These are phyloP conservation scores for Tetracentron sinense DNA, from an alignment of 164 flowering plant genomes.

Conservation along the genomic window DNA sequence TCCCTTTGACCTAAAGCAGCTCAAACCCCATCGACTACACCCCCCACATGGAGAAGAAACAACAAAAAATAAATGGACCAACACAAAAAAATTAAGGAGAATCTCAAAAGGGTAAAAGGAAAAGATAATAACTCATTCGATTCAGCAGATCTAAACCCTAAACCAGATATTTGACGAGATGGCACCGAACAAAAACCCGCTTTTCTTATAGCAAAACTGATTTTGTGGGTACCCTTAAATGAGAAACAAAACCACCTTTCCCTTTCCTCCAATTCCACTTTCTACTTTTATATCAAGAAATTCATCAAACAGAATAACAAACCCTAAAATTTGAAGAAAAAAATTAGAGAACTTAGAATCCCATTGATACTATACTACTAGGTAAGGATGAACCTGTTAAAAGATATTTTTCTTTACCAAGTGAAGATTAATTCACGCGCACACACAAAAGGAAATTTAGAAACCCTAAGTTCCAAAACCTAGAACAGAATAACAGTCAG, in stretches of 20 bases:
- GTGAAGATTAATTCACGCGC: too few species aligned
- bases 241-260: conserved; percentile 7
- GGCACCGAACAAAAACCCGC: conserved; percentile 14
- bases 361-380: too few species aligned
- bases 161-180: conserved; percentile 10
- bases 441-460: too few species aligned
- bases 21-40: not conserved
- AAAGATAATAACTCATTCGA: not conserved
- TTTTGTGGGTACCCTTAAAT: conserved; percentile 10
- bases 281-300: not conserved
- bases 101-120: not conserved
- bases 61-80: not conserved
- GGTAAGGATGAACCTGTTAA: too few species aligned
- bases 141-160: conserved; percentile 18
- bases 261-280: not conserved
- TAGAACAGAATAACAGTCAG: too few species aligned
- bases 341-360: not conserved
- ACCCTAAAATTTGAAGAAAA: conserved; percentile 1
- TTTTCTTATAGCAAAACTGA: conserved; percentile 4
- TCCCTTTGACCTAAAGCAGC: not conserved
- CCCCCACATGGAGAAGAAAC: not conserved
- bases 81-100: too few species aligned
- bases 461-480: too few species aligned
- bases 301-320: conserved; percentile 1
- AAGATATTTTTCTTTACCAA: too few species aligned